Evolutionary conservation across 306 rosid genomes (phyloP), one percentile per base, ranked within the genome.

Genomic region (Lagenaria siceraria): DNA sequence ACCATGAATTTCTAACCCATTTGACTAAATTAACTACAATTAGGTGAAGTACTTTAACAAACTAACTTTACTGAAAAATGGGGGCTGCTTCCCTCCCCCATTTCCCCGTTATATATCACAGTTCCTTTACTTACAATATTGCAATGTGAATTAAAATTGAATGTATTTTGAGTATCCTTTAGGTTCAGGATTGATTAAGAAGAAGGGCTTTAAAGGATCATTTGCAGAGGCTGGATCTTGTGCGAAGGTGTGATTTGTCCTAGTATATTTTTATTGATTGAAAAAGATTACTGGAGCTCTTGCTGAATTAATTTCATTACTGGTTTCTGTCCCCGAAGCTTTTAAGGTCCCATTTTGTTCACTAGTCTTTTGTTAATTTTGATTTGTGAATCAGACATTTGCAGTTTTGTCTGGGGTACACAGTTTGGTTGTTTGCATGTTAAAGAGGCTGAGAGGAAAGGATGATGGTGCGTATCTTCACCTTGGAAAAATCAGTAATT

Each of bases 391-490:
- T 72, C 84, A 95, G 98, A 95, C 97, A 29, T 95, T 95, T 88
- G 97, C 97, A 77, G 96, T 95, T 92, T 85, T 95, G 86, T 88
- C 98, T 77, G 98, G 98, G 84, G 97, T 95, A 31, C 99, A 92
- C 75, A 92, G 99, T 80, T 83, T 95, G 91, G 99, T 95, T 80
- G 90, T 89, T 75, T 95, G 99, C 91, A 86, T 92, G 76, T 86
- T 95, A 90, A 91, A 81, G 89, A 87, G 88, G 85, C 86, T 95
- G 59, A 84, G 99, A 78, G 99, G 99, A 87, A 95, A 95, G 83
- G 99, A 95, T 85, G 99, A 95, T 80, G 92, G 97, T 92, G 84
- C 70, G 62, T 78, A 33, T 48, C 49, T 77, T 76, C 51, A 55
- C 65, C 81, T 21, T 73, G 42, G 60, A 77, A 61, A 3, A 24